Conservation (phyloP, 2,329 filamentous ascomycete species). For the Cladosporium sp. region DNA sequence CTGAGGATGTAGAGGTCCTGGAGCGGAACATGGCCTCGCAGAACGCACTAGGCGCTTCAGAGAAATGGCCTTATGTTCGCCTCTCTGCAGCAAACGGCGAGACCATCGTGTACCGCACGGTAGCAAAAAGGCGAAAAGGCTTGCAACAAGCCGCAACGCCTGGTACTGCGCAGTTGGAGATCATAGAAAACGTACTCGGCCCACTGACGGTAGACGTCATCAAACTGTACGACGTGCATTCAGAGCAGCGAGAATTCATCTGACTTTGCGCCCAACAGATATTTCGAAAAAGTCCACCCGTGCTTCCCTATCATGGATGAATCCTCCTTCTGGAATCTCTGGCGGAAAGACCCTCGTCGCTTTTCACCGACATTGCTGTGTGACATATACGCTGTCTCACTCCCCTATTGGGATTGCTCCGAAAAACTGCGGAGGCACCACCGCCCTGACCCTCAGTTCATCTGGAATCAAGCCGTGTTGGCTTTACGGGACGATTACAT, state of each 20-base stretch:
- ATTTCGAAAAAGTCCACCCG: constrained; percentile 36
- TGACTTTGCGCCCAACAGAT: constrained; percentile 31
- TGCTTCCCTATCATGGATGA: constrained; percentile 39
- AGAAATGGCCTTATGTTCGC: constrained; percentile 44
- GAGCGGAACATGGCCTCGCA: constrained; percentile 36
- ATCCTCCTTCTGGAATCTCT: constrained; percentile 32
- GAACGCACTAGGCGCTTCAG: constrained; percentile 20
- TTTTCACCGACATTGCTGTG: constrained; percentile 33
- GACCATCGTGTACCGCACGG: constrained; percentile 40
- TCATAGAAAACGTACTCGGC: constrained; percentile 38
- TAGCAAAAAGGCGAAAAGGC: constrained; percentile 47
- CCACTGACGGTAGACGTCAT: constrained; percentile 35
- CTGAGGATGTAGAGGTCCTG: constrained; percentile 38
- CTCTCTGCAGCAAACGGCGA: constrained; percentile 42
- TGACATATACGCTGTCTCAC: constrained; percentile 35
- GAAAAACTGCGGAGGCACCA: constrained; percentile 32
- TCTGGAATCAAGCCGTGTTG: constrained; percentile 40
- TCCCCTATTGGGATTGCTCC: constrained; percentile 36
- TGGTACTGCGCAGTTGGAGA: constrained; percentile 36
- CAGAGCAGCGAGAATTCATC: too few species aligned
- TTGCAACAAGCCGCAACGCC: constrained; percentile 20
- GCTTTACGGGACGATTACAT: constrained; percentile 40
- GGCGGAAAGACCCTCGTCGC: constrained; percentile 30
- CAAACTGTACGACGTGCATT: constrained; percentile 31
- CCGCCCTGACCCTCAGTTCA: constrained; percentile 35